phyloP scores from a whole-genome alignment of 2,329 filamentous ascomycete species.

The Diplodia intermedia region DNA sequence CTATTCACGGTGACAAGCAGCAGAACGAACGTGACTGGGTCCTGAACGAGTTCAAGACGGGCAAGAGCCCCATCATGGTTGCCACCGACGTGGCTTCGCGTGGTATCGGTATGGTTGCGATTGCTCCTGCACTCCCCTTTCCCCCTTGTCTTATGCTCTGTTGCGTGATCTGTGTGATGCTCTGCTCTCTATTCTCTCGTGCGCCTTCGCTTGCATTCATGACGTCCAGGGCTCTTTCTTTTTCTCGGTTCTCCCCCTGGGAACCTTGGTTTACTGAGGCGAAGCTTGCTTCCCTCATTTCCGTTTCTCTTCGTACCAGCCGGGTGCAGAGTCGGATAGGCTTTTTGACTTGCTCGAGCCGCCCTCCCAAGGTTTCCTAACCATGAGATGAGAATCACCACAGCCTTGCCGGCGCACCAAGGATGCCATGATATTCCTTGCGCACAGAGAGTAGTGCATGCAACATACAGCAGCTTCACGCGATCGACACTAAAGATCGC shows the following conservation, averaged over 20 bases:
- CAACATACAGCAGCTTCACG: conserved; percentile 63
- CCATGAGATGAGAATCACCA: conserved; percentile 63
- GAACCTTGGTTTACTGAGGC: conserved; percentile 88
- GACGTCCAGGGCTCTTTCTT: conserved; percentile 86
- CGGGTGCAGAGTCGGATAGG: conserved; percentile 79
- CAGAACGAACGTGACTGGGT: conserved; percentile 99
- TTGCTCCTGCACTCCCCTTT: conserved; percentile 50
- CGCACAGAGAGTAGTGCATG: conserved; percentile 64
- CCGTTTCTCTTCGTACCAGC: conserved; percentile 72
- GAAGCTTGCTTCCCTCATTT: conserved; percentile 74
- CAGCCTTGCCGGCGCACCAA: conserved; percentile 52
- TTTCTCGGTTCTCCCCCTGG: conserved; percentile 81
- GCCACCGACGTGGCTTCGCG: conserved; percentile 99
- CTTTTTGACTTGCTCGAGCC: conserved; percentile 81
- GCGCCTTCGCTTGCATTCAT: conserved; percentile 78
- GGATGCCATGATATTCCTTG: conserved; percentile 54
- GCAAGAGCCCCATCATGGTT: conserved; percentile 99
- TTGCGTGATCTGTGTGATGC: conserved; percentile 73
- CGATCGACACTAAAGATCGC: conserved; percentile 63
- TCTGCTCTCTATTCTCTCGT: conserved; percentile 92
- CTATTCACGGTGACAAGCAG: conserved; percentile 99
- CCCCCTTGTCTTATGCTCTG: conserved; percentile 47
- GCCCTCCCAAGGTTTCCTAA: conserved; percentile 73
- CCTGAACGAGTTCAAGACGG: conserved; percentile 98
- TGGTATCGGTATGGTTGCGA: conserved; percentile 99